These are phyloP conservation scores for Metarhizium anisopliae DNA, from an alignment of 2,329 filamentous ascomycete species.

Conservation along the genomic window DNA sequence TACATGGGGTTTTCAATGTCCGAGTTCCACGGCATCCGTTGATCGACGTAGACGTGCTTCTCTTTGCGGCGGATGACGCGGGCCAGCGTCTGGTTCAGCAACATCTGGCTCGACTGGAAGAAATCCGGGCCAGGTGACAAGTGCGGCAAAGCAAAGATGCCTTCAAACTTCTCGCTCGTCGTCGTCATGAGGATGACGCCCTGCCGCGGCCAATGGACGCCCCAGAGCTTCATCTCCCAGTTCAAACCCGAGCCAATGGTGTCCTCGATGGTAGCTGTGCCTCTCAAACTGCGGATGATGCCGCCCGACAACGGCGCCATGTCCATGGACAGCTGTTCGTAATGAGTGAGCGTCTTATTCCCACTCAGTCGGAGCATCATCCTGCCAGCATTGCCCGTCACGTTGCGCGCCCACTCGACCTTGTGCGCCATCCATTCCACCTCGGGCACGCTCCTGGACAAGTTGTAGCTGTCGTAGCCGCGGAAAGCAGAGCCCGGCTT, in stretches of 20 bases:
- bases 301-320: conserved; percentile 33
- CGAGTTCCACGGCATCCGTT: conserved; percentile 68
- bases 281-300: conserved; percentile 60
- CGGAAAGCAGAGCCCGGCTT: conserved; percentile 37
- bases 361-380: conserved; percentile 58
- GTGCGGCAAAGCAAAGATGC: conserved; percentile 83
- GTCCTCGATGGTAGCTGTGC: conserved; percentile 64
- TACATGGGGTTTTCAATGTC: conserved; percentile 54
- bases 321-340: conserved; percentile 28
- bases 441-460: conserved; percentile 54
- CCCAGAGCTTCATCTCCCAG: conserved; percentile 73
- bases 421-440: conserved; percentile 54
- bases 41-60: conserved; percentile 41
- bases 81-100: conserved; percentile 67
- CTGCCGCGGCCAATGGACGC: conserved; percentile 75
- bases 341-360: conserved; percentile 38
- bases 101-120: conserved; percentile 47
- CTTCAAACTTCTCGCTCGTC: conserved; percentile 89
- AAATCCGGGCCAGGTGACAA: conserved; percentile 54
- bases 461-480: conserved; percentile 47
- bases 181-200: conserved; percentile 77
- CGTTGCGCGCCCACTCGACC: conserved; percentile 65
- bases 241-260: conserved; percentile 55
- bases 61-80: conserved; percentile 59
- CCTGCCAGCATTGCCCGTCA: conserved; percentile 64